Evolutionary conservation across 208 protist genomes (phyloP), one percentile per base, ranked within the genome.

Genomic region (Trypanosoma platydactyli): DNA sequence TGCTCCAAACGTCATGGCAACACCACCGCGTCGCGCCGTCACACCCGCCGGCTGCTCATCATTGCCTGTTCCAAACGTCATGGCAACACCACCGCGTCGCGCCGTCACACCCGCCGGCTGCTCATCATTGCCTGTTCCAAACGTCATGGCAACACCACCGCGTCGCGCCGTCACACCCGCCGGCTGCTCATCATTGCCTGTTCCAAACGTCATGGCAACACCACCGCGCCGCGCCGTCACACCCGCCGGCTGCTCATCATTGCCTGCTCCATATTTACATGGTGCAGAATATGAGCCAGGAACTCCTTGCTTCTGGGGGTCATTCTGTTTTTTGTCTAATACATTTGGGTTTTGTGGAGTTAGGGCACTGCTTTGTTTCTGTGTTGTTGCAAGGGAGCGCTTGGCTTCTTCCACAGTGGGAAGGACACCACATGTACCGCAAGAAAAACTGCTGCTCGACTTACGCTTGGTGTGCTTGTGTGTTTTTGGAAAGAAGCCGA

Each of bases 401-500:
- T 68, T 52, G 13, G 59, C 56, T 7, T 45, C 72, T n/a, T 78
- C 71, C 13, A 70, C 40, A 30, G 72, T 77, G 2, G 79, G 77
- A 42, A 75, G 49, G 13, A 63, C 66, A 12, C 70, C 73, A 27
- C 33, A 56, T 61, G 15, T 64, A 35, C 22, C 57, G n/a, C 35
- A 22, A 13, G 13, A 2, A 29, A 38, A 9, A 11, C 33, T 9
- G 33, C 20, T 67, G 25, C 38, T 63, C 29, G 42, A 38, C 13
- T 40, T 13, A 38, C 22, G n/a, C 59, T 22, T 15, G 42, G 33
- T 41, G 44, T 13, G 38, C 20, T 42, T 56, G 46, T 48, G 15
- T 12, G 44, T 59, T 49, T 63, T 60, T 15, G 71, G 69, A 45
- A 91, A 91, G 41, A 88, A 73, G 25, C 82, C 85, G 5, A 91